Evolutionary conservation across 1,139 yeast species (phyloP), one percentile per base, ranked within the genome.

Genomic region (Yamadazyma diddensiae): DNA sequence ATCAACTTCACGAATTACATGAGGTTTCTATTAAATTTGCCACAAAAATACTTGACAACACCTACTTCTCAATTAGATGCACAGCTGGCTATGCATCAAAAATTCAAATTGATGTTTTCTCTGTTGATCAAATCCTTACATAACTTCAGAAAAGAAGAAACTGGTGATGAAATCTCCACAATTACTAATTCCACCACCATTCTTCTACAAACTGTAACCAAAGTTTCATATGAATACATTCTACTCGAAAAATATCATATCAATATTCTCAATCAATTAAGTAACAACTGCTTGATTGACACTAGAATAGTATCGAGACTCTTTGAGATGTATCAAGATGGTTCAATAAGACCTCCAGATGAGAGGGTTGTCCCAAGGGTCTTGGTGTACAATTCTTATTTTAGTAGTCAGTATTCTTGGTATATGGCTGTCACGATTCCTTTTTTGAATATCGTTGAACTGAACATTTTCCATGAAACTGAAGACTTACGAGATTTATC

Each of bases 201-300:
- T 21, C 42, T 65, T 14, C 35, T 65, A 20, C 66, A 60, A 37
- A 36, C 57, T 5, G 49, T 66, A 3, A 56, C 65, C 3, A 65
- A 65, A 38, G 62, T 64, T 5, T 58, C 70, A 1, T 62, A 62
- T 41, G 75, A 69, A 37, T 69, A 50, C 40, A 53, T 65, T 32
- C 49, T 68, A 20, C 50, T 69, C 39, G 75, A 69, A 34, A 64
- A 59, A 37, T 69, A 68, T 42, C 60, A 55, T 34, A 53, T 68
- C 21, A 70, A 68, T 32, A 63, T 67, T 17, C 41, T 62, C 20
- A 45, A 61, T 6, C 67, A 67, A 39, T 47, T 66, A 26, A 53
- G 56, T 39, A 50, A 54, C 35, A 64, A 66, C 38, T 57, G 58
- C 8, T 40, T 67, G 15, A 45, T 67, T 16, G 67, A 59, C 28